Evolutionary conservation across 305 asterid genomes (phyloP).

Genomic region (Salvia sclarea): DNA sequence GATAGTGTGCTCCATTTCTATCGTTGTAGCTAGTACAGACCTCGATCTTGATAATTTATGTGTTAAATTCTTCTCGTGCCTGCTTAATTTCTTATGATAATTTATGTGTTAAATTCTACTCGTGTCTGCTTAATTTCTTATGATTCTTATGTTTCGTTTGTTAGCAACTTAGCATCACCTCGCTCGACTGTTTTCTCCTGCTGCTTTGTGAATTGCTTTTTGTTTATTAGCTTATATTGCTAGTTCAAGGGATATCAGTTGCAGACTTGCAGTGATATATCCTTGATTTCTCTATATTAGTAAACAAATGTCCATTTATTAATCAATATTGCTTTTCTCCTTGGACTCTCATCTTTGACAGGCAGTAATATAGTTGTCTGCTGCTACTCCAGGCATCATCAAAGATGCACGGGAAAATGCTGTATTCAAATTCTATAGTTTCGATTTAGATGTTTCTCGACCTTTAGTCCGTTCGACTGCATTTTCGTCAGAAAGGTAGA

Average conservation of each 20-base stretch:
- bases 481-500: background rate
- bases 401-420: constrained; percentile 16
- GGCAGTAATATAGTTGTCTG: constrained; percentile 9
- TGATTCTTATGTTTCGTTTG: background rate
- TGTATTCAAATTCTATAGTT: constrained; percentile 8
- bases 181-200: background rate
- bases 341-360: constrained; percentile 27
- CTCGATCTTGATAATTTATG: background rate
- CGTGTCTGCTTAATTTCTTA: background rate
- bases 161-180: background rate
- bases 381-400: constrained; percentile 23
- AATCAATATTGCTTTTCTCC: background rate
- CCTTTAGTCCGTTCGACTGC: constrained; percentile 3
- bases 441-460: constrained; percentile 11
- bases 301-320: background rate
- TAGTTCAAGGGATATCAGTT: background rate
- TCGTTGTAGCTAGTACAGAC: too few relatives aligned
- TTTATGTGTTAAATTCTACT: background rate
- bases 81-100: background rate
- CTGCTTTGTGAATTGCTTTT: background rate
- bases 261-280: background rate
- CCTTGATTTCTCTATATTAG: background rate
- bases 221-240: background rate
- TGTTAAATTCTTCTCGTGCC: background rate
- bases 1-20: too few relatives aligned